Conservation (phyloP, 1,139 yeast genomes). For the Sugiyamaella sp. region DNA sequence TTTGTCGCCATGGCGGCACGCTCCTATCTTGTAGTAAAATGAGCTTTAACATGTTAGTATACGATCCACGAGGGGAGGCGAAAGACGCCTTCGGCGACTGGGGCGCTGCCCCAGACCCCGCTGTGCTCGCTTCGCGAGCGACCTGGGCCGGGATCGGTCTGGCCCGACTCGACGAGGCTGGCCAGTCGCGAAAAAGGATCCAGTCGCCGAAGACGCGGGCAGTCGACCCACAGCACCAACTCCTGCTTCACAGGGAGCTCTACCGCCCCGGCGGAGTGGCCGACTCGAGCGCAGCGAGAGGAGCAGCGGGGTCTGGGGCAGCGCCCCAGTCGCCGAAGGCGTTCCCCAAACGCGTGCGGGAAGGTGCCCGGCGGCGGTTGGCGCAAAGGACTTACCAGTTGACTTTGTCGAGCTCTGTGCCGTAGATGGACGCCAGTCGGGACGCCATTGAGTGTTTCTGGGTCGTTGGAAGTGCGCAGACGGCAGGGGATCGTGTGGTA, state of each 20-base stretch:
- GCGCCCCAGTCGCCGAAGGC: no score
- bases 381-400: constrained; percentile 43
- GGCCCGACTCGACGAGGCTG: no score
- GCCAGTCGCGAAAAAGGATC: no score
- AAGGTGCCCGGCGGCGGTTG: constrained; percentile 2
- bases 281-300: no score
- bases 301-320: no score
- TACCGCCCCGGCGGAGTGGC: no score
- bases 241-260: no score
- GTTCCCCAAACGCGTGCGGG: no score
- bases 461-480: not conserved
- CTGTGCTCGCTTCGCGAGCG: not conserved
- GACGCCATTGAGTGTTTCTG: constrained; percentile 8
- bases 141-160: no score
- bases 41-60: constrained; percentile 38
- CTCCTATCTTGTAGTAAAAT: constrained; percentile 84
- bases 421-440: constrained; percentile 33
- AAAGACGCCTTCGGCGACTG: not conserved
- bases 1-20: constrained; percentile 90
- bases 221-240: no score
- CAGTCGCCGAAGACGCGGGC: no score
- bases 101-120: not conserved
- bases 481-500: no score
- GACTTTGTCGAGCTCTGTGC: constrained; percentile 50
- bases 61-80: not conserved